phyloP scores from a whole-genome alignment of 495 filamentous ascomycete species.

The Neurospora intermedia region DNA sequence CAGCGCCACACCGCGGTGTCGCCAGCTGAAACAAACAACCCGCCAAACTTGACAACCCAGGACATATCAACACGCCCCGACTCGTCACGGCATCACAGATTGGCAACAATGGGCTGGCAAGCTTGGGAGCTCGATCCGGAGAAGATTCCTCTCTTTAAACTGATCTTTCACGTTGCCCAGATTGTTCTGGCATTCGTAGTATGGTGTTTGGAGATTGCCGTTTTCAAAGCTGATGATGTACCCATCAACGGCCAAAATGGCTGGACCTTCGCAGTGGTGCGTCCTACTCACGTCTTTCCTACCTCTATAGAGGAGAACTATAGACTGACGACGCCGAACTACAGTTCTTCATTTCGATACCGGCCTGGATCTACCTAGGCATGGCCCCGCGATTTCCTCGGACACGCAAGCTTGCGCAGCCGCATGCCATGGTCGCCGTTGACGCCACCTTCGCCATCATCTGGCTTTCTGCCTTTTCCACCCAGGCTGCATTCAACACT shows the following conservation, averaged over 20 bases:
- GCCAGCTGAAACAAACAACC: neutral
- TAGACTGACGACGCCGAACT: slow-evolving; percentile 1
- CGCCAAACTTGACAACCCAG: neutral
- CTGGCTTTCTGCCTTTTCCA: slow-evolving; percentile 77
- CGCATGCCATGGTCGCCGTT: slow-evolving; percentile 67
- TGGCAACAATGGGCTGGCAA: slow-evolving; percentile 21
- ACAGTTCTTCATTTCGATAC: slow-evolving; percentile 78
- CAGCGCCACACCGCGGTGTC: neutral
- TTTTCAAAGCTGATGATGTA: slow-evolving; percentile 52
- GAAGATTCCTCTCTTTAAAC: slow-evolving; percentile 46
- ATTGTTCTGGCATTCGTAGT: slow-evolving; percentile 56
- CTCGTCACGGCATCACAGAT: neutral
- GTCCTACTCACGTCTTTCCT: slow-evolving; percentile 11
- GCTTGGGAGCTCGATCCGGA: slow-evolving; percentile 38
- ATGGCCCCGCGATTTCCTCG: slow-evolving; percentile 80
- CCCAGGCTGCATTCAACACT: slow-evolving; percentile 57
- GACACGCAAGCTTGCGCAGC: slow-evolving; percentile 66
- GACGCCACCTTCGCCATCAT: slow-evolving; percentile 65
- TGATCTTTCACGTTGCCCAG: slow-evolving; percentile 49
- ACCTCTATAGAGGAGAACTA: neutral
- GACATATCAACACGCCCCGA: neutral
- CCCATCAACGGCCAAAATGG: slow-evolving; percentile 56
- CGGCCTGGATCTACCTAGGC: slow-evolving; percentile 71
- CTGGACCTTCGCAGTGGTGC: slow-evolving; percentile 72
- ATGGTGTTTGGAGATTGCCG: slow-evolving; percentile 61